A percentile compares a stretch with the other conserved stretches of the same genome.
Evolutionary conservation across 352 stramenopile species (phyloP).

Genomic region (Pythium graminicola): DNA sequence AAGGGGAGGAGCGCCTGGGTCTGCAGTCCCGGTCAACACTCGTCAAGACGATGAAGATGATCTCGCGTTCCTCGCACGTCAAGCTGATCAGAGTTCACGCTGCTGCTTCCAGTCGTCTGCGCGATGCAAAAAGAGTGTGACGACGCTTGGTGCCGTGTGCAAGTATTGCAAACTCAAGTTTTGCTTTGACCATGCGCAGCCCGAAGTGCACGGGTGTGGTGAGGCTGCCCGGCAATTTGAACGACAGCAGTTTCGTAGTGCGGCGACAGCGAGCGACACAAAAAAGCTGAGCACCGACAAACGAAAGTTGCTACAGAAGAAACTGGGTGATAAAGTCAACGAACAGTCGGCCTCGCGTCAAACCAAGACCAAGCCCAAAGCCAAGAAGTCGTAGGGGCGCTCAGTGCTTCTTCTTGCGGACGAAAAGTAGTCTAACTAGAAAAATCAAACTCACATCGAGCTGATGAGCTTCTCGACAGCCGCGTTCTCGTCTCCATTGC

Average conservation of each 20-base stretch:
- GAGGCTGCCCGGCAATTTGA: conserved; percentile 56
- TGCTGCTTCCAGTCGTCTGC: conserved; percentile 43
- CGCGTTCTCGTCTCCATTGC: conserved; percentile 81
- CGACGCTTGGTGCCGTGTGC: conserved; percentile 61
- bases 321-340: conserved; percentile 54
- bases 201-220: conserved; percentile 75
- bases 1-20: conserved; percentile 2
- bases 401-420: neutral
- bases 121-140: conserved; percentile 55
- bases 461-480: conserved; percentile 81
- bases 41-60: conserved; percentile 52
- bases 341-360: conserved; percentile 43
- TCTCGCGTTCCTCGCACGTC: conserved; percentile 58
- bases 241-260: conserved; percentile 38
- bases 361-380: conserved; percentile 38
- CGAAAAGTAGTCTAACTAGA: neutral
- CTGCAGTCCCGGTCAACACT: conserved; percentile 26
- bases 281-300: conserved; percentile 48
- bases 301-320: conserved; percentile 64
- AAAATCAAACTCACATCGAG: conserved; percentile 40
- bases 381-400: conserved; percentile 27
- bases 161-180: conserved; percentile 84
- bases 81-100: conserved; percentile 42
- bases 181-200: conserved; percentile 67
- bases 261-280: conserved; percentile 12